These are phyloP conservation scores for Chrysosphaeria jannelii DNA, from an alignment of 2,329 filamentous ascomycete genomes.

Conservation along the genomic window DNA sequence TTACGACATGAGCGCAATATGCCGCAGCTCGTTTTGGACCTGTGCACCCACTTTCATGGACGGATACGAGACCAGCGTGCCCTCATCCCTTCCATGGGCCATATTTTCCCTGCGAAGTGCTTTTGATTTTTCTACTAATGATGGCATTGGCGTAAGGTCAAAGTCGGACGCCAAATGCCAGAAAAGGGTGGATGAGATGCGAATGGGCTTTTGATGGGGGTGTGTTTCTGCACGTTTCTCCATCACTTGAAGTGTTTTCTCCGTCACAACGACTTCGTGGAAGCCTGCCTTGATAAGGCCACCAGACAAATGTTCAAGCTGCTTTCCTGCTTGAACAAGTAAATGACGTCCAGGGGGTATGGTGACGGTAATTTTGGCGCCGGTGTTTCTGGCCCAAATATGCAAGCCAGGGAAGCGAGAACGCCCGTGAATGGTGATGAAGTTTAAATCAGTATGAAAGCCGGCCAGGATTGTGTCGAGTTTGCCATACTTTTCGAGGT, in stretches of 20 bases:
- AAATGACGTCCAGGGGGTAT: slow-evolving; percentile 26
- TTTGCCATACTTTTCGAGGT: slow-evolving; percentile 20
- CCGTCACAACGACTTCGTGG: slow-evolving; percentile 29
- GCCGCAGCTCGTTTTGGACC: slow-evolving; percentile 22
- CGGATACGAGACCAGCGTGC: slow-evolving; percentile 15
- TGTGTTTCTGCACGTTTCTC: slow-evolving; percentile 11
- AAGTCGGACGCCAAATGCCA: slow-evolving; percentile 27
- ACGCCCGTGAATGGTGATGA: slow-evolving; percentile 31
- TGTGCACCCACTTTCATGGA: slow-evolving; percentile 27
- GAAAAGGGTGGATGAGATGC: slow-evolving; percentile 30
- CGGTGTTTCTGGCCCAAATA: slow-evolving; percentile 33
- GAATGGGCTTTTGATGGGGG: slow-evolving; percentile 19
- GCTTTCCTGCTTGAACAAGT: slow-evolving; percentile 30
- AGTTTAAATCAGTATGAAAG: slow-evolving; percentile 34
- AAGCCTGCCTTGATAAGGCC: slow-evolving; percentile 29
- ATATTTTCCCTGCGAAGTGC: slow-evolving; percentile 16
- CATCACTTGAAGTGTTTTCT: slow-evolving; percentile 17
- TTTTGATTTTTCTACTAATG: slow-evolving; percentile 14
- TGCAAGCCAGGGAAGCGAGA: slow-evolving; percentile 29
- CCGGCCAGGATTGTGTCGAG: slow-evolving; percentile 28
- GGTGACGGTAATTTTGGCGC: slow-evolving; percentile 23
- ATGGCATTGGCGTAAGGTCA: slow-evolving; percentile 20
- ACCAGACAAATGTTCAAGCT: slow-evolving; percentile 28
- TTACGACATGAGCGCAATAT: slow-evolving; percentile 18
- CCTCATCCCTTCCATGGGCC: slow-evolving; percentile 21